Base-by-base conservation (phyloP, 1,284 basidiomycete species). In the Violaceomyces palustris region DNA sequence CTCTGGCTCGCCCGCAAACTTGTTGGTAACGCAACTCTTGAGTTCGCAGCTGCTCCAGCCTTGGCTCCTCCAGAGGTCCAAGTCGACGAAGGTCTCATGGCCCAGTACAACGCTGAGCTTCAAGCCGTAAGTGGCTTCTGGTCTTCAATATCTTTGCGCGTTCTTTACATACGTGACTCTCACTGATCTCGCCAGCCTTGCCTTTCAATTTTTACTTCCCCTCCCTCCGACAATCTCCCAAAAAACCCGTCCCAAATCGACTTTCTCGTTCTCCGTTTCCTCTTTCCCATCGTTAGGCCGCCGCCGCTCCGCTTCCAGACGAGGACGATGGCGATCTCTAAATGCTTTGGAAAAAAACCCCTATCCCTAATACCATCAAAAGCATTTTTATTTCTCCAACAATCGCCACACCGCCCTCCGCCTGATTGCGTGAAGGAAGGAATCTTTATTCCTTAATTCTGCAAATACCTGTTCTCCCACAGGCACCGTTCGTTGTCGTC, bases 1-100 rank as follows among this genome's bases (percentile, higher is more conserved):
- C 83, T 98, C 60, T 98, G 94, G 94, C 82, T 98, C 73, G 93
- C 90, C 43, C 84, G 92, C 78, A 99, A 98, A 80, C 81, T 99
- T 55, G 90, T 93, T 64, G 94, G 91, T 54, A 96, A 96, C 79
- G 79, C 84, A 39, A 62, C 78, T 36, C 84, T 99, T 58, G 93
- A 98, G 54, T 97, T 99, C 66, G 91, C 94, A 50, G 92, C 94
- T 44, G 92, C 91, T 8, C 90, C 91, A 27, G 94, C 94, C 42
- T 85, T 98, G 43, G 87, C 87, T 23, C 94, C 94, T 44, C 88
- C 92, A 53, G 91, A 97, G 78, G 89, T 97, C 55, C 73, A 81
- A 57, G 82, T 98, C 68, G 92, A 97, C 76, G 77, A 80, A 25
- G 75, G 67, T 28, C 79, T 97, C 72, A 92, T 94, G 82, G 78